Conservation (phyloP, 805 yeast species). For the Ogataea paradorogensis region DNA sequence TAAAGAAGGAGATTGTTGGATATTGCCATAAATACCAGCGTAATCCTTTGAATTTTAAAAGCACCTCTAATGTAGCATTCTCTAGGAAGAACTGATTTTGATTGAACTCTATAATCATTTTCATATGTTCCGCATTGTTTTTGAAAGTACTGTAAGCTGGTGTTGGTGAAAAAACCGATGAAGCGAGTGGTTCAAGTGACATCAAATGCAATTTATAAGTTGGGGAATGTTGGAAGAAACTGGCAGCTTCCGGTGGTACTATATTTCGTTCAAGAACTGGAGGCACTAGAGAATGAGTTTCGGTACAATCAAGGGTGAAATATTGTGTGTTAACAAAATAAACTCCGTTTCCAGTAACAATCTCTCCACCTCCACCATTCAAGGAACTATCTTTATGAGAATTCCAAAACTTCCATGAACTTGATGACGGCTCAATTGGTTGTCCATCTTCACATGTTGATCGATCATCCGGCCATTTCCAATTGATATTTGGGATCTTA, state of each 20-base stretch:
- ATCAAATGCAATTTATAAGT: slow-evolving; percentile 9
- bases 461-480: slow-evolving; percentile 23
- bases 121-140: slow-evolving; percentile 16
- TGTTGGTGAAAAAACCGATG: slow-evolving; percentile 5
- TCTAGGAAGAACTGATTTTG: slow-evolving; percentile 16
- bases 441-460: slow-evolving; percentile 2
- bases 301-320: slow-evolving; percentile 12
- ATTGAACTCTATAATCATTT: slow-evolving; percentile 24
- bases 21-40: slow-evolving; percentile 40
- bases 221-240: slow-evolving; percentile 5
- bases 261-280: slow-evolving; percentile 14
- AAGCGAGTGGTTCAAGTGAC: slow-evolving; percentile 11
- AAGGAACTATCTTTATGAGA: background rate
- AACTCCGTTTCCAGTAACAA: slow-evolving; percentile 13
- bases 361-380: slow-evolving; percentile 17
- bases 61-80: slow-evolving; percentile 23
- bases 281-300: slow-evolving; percentile 14
- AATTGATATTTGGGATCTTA: slow-evolving; percentile 5
- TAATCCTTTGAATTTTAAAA: slow-evolving; percentile 41
- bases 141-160: slow-evolving; percentile 1
- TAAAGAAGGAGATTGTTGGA: slow-evolving; percentile 31
- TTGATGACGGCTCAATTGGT: background rate
- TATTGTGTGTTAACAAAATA: slow-evolving; percentile 19
- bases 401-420: slow-evolving; percentile 10
- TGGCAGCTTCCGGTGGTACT: slow-evolving; percentile 14